Percentiles rank a stretch among this genome's conserved stretches.
These are phyloP conservation scores for Sugiyamaella lignohabitans DNA, from an alignment of 805 yeast species.

Conservation along the genomic window DNA sequence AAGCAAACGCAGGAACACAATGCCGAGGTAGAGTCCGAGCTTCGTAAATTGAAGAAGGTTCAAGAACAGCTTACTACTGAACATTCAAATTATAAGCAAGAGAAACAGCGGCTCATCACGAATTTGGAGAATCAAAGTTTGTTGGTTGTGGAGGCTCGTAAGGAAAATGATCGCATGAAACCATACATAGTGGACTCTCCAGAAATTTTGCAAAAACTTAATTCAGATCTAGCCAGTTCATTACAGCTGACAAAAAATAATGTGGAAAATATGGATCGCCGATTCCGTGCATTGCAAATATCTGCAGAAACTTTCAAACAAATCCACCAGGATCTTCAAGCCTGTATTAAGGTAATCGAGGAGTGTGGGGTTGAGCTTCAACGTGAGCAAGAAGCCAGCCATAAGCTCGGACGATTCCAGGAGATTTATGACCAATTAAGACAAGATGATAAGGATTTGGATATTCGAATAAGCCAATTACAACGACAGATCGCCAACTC, in stretches of 20 bases:
- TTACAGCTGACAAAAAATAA: constrained; percentile 37
- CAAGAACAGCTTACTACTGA: constrained; percentile 60
- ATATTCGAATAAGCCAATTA: constrained; percentile 41
- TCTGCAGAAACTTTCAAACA: constrained; percentile 55
- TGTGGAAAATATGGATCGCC: constrained; percentile 39
- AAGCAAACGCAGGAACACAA: constrained; percentile 44
- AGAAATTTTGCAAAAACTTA: constrained; percentile 45
- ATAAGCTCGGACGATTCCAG: constrained; percentile 35
- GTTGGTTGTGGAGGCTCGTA: constrained; percentile 48
- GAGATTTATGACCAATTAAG: constrained; percentile 38
- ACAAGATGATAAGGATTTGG: constrained; percentile 36
- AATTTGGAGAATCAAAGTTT: constrained; percentile 57
- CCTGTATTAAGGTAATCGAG: constrained; percentile 40
- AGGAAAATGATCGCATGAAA: constrained; percentile 53
- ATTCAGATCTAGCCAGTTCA: constrained; percentile 45
- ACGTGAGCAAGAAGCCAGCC: constrained; percentile 38
- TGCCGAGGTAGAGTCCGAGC: constrained; percentile 51
- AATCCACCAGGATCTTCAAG: constrained; percentile 42
- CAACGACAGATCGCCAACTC: constrained; percentile 44
- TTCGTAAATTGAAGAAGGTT: constrained; percentile 50
- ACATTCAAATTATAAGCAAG: constrained; percentile 56
- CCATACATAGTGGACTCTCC: constrained; percentile 58
- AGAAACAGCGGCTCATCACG: constrained; percentile 51
- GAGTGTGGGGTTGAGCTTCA: constrained; percentile 44
- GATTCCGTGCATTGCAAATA: constrained; percentile 44